Evolutionary conservation across 805 yeast species (phyloP), one percentile per base, ranked within the genome.

Genomic region (Saturnispora sekii): DNA sequence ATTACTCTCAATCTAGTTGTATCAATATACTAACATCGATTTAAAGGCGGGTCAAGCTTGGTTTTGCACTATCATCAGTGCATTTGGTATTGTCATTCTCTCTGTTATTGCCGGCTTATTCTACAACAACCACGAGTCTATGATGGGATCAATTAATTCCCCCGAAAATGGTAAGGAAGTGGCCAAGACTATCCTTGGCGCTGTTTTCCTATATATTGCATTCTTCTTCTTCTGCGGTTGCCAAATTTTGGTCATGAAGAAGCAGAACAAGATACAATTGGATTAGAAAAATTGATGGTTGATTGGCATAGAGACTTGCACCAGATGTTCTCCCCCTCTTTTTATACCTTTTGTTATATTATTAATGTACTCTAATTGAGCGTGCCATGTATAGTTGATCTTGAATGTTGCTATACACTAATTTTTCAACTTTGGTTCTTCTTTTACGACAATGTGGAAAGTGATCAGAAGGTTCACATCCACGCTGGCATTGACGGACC

Each of bases 111-210:
- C 94, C 15, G 76, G 78, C 53, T 72, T 90, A 51, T 90, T 93
- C 69, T 71, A 82, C 54, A 69, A 68, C 32, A 84, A 79, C 53
- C 94, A 86, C 62, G 97, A 90, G 67, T 74, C 94, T 16, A 81
- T 90, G 84, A 81, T 88, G 68, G 98, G 98, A 4, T 84, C 96
- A 34, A 77, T 79, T 49, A 79, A 72, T 54, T 96, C 89, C 60
- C 98, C 98, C 11, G 85, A 76, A 53, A 93, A 93, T 60, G 97
- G 97, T 12, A 78, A 79, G 51, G 95, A 46, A 29, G 97, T 90
- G 34, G 96, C 97, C 28, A 76, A 76, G 52, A 93, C 97, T 3
- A 81, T 90, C 21, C 83, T 83, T 66, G 81, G 88, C 41, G 96
- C 97, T 21, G 96, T 89, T 8, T 60, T 82, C 46, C 88, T 90